phyloP scores from a whole-genome alignment of 805 yeast species.

The Pichia phayaonensis region DNA sequence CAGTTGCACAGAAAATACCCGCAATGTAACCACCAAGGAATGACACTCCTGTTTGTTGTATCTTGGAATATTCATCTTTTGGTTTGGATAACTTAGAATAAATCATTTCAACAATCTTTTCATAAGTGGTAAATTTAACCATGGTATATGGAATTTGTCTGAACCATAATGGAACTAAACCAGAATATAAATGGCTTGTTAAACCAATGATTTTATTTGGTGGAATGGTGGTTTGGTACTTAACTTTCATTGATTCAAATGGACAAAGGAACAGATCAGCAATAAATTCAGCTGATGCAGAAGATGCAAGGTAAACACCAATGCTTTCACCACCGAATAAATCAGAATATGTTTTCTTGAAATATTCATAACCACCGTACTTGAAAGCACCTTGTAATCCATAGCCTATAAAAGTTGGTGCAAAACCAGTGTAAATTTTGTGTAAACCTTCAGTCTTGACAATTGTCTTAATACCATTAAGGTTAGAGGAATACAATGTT shows the following conservation, averaged over 20 bases:
- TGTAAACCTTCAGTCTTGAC: conserved; percentile 64
- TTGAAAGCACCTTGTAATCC: conserved; percentile 96
- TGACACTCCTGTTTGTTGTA: conserved; percentile 89
- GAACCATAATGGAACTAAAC: conserved; percentile 87
- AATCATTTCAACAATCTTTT: conserved; percentile 77
- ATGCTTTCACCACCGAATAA: conserved; percentile 66
- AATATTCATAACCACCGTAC: conserved; percentile 89
- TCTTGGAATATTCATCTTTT: conserved; percentile 58
- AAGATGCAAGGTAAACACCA: conserved; percentile 68
- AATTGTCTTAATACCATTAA: conserved; percentile 77
- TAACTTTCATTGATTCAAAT: conserved; percentile 90
- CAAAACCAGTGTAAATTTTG: conserved; percentile 79
- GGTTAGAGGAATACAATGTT: conserved; percentile 60
- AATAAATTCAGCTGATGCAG: conserved; percentile 89
- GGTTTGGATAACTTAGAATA: conserved; percentile 67
- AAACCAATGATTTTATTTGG: conserved; percentile 62
- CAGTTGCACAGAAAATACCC: conserved; percentile 92
- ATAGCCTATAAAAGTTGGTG: conserved; percentile 90
- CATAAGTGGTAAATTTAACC: conserved; percentile 95
- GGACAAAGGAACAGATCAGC: conserved; percentile 92
- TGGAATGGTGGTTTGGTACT: conserved; percentile 88
- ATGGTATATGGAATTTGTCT: conserved; percentile 98
- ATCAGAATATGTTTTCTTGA: conserved; percentile 72
- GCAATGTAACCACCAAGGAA: conserved; percentile 96
- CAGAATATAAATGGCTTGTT: conserved; percentile 68